Evolutionary conservation across 352 stramenopile genomes (phyloP), one percentile per base, ranked within the genome.

Genomic region (Phytopythium delawarense): DNA sequence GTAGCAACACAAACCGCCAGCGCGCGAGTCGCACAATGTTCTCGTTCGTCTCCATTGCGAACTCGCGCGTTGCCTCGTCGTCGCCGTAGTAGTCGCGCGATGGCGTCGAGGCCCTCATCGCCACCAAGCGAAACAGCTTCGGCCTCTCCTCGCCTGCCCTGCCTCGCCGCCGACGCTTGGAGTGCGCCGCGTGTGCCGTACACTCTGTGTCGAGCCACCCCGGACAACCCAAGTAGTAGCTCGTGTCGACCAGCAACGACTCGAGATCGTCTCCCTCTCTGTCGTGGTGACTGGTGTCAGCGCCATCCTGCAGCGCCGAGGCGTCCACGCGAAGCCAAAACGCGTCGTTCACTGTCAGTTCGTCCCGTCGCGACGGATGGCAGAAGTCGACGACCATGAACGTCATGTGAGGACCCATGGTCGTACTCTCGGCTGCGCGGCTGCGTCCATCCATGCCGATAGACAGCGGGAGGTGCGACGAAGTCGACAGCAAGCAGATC

Each of bases 341-440:
- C 6, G 73, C 71, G 39, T 90, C 78, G 9, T 71, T 67, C 28
- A 61, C 23, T 0, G 71, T 74, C 53, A 90, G 61, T 20, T 78
- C 73, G 16, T 73, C 69, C 15, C 69, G 62, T 20, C 78, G 70
- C 39, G 66, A 83, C 18, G 75, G 78, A 48, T 86, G 69, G n/a
- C 64, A 48, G 57, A 88, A 90, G 59, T 90, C 81, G 1, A 74
- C 72, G 48, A 91, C 66, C 8, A 79, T 88, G 56, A 89, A 87
- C n/a, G 71, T 74, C 75, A 88, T 88, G 62, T 88, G 79, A 0
- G 71, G 74, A 0, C 81, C 78, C 1, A 56, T 59, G 8, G 73
- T 61, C 2, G 71, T 45, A 30, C 71, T 69, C 16, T 11, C 23
- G 2, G 66, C 66, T 11, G 55, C 2, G 28, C n/a, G 28, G 18